phyloP scores from a whole-genome alignment of 73 alveolate species.

The Urostyla sp. region DNA sequence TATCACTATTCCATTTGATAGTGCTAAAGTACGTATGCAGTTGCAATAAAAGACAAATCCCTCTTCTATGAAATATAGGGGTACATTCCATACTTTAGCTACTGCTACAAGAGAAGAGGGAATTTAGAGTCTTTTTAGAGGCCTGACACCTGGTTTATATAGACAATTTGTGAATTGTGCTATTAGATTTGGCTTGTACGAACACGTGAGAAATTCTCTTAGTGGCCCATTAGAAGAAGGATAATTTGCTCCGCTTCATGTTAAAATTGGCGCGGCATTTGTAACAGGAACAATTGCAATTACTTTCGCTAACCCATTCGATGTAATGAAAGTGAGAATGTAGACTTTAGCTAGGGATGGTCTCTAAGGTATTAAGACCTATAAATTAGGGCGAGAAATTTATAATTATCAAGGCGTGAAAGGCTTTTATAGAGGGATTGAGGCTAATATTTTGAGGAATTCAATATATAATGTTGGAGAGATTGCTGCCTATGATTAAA shows the following conservation, averaged over 20 bases:
- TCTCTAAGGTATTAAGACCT: no score
- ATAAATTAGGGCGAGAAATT: slow-evolving; percentile 62
- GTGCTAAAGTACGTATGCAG: slow-evolving; percentile 41
- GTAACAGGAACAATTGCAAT: slow-evolving; percentile 65
- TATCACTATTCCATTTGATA: slow-evolving; percentile 47
- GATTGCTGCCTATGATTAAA: slow-evolving; percentile 52
- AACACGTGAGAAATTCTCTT: slow-evolving; percentile 44
- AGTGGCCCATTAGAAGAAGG: slow-evolving; percentile 19
- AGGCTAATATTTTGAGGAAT: slow-evolving; percentile 61
- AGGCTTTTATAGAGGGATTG: slow-evolving; percentile 66
- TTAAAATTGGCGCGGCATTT: slow-evolving; percentile 48
- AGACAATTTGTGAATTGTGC: slow-evolving; percentile 64
- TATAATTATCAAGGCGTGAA: slow-evolving; percentile 39
- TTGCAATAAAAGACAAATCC: slow-evolving; percentile 10
- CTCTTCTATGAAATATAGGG: slow-evolving; percentile 48
- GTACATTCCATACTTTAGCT: slow-evolving; percentile 16
- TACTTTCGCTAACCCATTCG: slow-evolving; percentile 69
- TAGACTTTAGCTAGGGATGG: slow-evolving; percentile 62
- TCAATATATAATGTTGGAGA: slow-evolving; percentile 53
- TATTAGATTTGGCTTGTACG: slow-evolving; percentile 59
- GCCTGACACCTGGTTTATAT: slow-evolving; percentile 68
- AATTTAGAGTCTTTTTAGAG: slow-evolving; percentile 40
- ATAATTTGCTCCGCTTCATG: slow-evolving; percentile 39
- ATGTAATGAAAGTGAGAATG: slow-evolving; percentile 68
- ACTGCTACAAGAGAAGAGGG: slow-evolving; percentile 47